Conservation (phyloP, 2,329 filamentous ascomycete genomes). For the Pseudogymnoascus verrucosus region DNA sequence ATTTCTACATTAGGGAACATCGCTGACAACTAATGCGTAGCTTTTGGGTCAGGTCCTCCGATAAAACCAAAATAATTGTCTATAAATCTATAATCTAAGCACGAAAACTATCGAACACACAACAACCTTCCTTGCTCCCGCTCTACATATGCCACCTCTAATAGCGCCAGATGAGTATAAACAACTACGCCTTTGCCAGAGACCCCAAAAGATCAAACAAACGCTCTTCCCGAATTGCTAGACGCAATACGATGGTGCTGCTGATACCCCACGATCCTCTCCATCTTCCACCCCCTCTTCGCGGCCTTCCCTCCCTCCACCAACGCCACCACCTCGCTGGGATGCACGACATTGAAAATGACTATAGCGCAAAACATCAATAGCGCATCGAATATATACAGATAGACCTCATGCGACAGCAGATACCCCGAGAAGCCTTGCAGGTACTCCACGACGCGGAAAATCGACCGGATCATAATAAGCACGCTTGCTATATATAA, state of each 20-base stretch:
- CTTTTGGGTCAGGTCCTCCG: too few relatives aligned
- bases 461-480: conserved; percentile 37
- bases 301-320: not conserved
- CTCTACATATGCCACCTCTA: not conserved
- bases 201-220: not conserved
- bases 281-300: not conserved
- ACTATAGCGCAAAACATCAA: conserved; percentile 34
- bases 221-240: not conserved
- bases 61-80: not conserved
- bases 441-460: conserved; percentile 38
- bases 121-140: not conserved
- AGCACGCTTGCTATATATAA: conserved; percentile 34
- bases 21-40: too few relatives aligned
- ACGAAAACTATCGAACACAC: not conserved
- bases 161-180: not conserved
- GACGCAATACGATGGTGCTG: not conserved
- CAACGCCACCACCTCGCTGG: conserved; percentile 21
- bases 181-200: not conserved
- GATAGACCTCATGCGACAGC: conserved; percentile 33
- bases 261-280: not conserved
- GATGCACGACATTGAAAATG: conserved; percentile 30
- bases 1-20: too few relatives aligned
- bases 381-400: conserved; percentile 36
- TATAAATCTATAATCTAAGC: not conserved
- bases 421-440: conserved; percentile 35